Evolutionary conservation across 345 rosid species (phyloP).

Genomic region (Salix suchowensis): DNA sequence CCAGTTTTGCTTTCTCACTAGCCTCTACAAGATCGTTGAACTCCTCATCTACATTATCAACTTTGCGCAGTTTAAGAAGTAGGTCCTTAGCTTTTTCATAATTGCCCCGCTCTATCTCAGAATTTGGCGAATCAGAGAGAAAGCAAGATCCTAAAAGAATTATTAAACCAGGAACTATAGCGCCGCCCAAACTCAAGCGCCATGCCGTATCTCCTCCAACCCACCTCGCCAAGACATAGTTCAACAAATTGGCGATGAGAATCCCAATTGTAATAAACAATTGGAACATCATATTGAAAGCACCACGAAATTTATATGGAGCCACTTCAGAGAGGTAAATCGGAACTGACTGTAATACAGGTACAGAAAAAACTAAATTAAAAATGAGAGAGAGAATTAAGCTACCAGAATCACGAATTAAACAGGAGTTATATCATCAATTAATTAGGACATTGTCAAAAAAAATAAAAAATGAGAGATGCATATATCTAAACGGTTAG

Average conservation of each 20-base stretch:
- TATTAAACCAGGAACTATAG: conserved; percentile 25
- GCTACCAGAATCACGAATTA: too few relatives aligned
- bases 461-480: too few relatives aligned
- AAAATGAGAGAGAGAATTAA: too few relatives aligned
- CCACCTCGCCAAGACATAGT: conserved; percentile 16
- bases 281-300: conserved; percentile 29
- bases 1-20: conserved; percentile 17
- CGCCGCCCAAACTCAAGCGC: conserved; percentile 32
- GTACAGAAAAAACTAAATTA: too few relatives aligned
- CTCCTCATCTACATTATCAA: conserved; percentile 33
- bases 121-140: conserved; percentile 40
- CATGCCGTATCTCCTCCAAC: conserved; percentile 21
- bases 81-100: conserved; percentile 18
- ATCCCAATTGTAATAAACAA: conserved; percentile 33
- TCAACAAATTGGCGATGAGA: conserved; percentile 27
- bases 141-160: conserved; percentile 8
- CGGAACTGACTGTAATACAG: conserved; percentile 26
- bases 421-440: too few relatives aligned
- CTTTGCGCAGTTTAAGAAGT: conserved; percentile 23
- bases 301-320: conserved; percentile 28
- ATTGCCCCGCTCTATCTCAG: conserved; percentile 29
- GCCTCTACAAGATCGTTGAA: conserved; percentile 29
- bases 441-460: too few relatives aligned
- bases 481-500: too few relatives aligned
- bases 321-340: conserved; percentile 39